Base-by-base conservation (phyloP, 352 stramenopile species). In the Phytophthora pluvialis region DNA sequence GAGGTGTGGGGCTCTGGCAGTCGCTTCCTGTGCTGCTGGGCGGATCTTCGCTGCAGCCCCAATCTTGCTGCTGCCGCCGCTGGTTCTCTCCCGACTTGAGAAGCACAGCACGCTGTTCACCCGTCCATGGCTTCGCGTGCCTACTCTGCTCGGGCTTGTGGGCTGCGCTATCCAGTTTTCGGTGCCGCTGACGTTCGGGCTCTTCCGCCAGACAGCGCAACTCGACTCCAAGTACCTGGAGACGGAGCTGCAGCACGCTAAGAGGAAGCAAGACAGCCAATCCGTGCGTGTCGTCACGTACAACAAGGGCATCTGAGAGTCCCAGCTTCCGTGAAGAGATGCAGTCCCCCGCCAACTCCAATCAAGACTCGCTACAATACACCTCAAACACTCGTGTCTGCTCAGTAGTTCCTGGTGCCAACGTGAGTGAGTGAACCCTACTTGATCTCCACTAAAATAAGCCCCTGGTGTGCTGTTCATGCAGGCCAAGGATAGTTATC, bases 151-250 rank as follows among this genome's bases (percentile, higher is more conserved):
- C 12, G 79, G 73, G 31, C 68, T 93, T 12, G 86, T 96, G 16
- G 88, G 83, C 53, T 74, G 77, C 21, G 79, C 81, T 13, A 96
- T 96, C 59, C 84, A 95, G 64, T 89, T 90, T 70, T 91, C 86
- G 4, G 88, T 96, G 45, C 88, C 88, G 4, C 56, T 95, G 25
- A 96, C 88, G 44, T 96, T 96, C 50, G 88, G 84, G 16, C 73
- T 96, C 26, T 96, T 96, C 72, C 81, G 84, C 16, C 88, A 94
- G 57, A 91, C 86, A 3, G 86, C 86, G 53, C 82, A 91, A 62
- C 64, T 94, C 8, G 58, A 85, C 31, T 61, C 73, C 21, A 75
- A 79, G 33, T 82, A 88, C 35, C 70, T 96, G 8, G 88, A 96
- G 52, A 78, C 83, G 7, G 74, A 93, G 55, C 65, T 93, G 50